Percentiles rank a stretch among this genome's conserved stretches.
Evolutionary conservation across 202 grass and related monocot genomes (phyloP).

Genomic region (Saccharum hybrid): DNA sequence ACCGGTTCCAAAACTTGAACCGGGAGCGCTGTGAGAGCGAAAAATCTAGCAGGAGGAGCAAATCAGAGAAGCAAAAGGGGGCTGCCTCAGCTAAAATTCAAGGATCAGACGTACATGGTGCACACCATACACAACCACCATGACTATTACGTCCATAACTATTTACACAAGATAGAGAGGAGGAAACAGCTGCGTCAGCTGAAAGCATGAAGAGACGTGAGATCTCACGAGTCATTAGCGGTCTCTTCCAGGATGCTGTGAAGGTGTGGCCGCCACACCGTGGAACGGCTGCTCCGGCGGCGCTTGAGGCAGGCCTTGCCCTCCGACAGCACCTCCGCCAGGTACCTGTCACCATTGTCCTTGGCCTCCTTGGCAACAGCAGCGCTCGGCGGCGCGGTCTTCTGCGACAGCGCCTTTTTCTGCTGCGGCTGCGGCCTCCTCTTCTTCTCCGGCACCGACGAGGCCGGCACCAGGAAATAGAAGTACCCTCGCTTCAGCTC

Average conservation of each 20-base stretch:
- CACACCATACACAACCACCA: constrained; percentile 22
- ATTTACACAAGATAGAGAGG: neutral
- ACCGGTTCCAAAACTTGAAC: constrained; percentile 32
- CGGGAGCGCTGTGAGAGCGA: constrained; percentile 10
- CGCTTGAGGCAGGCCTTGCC: constrained; percentile 55
- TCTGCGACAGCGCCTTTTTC: constrained; percentile 43
- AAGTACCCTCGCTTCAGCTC: constrained; percentile 81
- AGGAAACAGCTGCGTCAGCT: neutral
- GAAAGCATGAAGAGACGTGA: neutral
- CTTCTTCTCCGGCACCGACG: constrained; percentile 70
- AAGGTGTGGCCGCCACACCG: constrained; percentile 86
- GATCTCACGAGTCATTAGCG: constrained; percentile 26
- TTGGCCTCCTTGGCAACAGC: constrained; percentile 21
- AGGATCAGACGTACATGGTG: constrained; percentile 32
- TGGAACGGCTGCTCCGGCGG: constrained; percentile 52
- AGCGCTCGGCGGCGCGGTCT: neutral
- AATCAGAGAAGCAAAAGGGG: constrained; percentile 21
- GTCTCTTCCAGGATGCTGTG: constrained; percentile 74
- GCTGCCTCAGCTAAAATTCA: constrained; percentile 35
- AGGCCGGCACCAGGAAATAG: constrained; percentile 83
- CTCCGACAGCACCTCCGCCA: constrained; percentile 62
- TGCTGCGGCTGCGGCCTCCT: constrained; percentile 45
- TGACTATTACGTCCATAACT: constrained; percentile 6
- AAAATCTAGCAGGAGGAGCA: constrained; percentile 45
- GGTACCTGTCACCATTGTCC: constrained; percentile 50